A percentile compares a stretch with the other conserved stretches of the same genome.
Conservation (phyloP, 2,329 filamentous ascomycete genomes). For the Knoxdaviesia proteae region DNA sequence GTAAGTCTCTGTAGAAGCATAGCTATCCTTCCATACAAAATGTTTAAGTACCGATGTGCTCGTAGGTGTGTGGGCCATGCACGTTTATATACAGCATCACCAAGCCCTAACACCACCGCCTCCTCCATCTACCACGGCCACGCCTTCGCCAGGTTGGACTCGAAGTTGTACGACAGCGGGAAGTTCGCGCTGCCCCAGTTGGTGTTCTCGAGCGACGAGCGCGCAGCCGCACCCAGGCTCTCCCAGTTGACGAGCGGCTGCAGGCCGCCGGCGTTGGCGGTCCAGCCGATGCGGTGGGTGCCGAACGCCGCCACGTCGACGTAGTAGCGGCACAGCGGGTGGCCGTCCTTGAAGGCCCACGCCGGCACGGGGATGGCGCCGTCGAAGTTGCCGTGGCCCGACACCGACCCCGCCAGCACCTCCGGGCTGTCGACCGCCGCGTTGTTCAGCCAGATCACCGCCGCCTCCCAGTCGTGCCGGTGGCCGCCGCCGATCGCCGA, state of each 20-base stretch:
- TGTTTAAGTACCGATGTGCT: no score
- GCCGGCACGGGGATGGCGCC: constrained; percentile 5
- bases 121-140: constrained; percentile 8
- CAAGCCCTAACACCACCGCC: constrained; percentile 4
- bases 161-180: constrained; percentile 16
- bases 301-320: constrained; percentile 8
- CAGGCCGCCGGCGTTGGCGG: constrained; percentile 13
- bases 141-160: constrained; percentile 6
- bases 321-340: constrained; percentile 13
- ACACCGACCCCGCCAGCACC: constrained; percentile 16
- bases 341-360: constrained; percentile 1
- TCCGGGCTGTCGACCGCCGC: constrained; percentile 8
- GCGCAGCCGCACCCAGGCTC: constrained; percentile 13
- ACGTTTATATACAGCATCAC: no score
- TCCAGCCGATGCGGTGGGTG: constrained; percentile 18
- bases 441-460: constrained; percentile 13
- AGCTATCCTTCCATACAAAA: no score
- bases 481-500: constrained; percentile 14
- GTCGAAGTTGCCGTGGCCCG: constrained; percentile 16
- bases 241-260: constrained; percentile 23
- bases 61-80: no score
- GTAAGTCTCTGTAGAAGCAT: no score
- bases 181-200: constrained; percentile 20
- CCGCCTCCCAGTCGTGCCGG: constrained; percentile 19
- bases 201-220: constrained; percentile 14